Evolutionary conservation across 2,329 filamentous ascomycete species (phyloP).

Genomic region (Chrysoporthe austroafricana): DNA sequence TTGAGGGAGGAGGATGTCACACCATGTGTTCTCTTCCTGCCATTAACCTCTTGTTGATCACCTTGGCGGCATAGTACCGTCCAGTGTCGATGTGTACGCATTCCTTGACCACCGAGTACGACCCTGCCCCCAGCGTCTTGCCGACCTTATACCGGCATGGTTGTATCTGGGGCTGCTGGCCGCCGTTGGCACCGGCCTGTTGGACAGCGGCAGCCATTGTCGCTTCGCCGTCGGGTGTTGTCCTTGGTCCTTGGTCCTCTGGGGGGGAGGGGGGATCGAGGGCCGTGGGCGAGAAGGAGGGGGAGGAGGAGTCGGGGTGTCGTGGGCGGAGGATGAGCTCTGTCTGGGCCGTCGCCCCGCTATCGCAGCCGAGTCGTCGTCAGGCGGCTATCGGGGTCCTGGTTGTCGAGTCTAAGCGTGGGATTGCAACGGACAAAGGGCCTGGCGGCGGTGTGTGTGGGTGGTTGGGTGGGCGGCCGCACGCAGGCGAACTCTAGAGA

Average conservation of each 20-base stretch:
- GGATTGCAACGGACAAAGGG: not conserved
- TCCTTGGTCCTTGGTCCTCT: not conserved
- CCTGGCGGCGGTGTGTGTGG: not conserved
- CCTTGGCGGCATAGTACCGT: slow-evolving; percentile 97
- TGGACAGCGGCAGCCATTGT: slow-evolving; percentile 30
- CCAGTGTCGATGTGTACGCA: slow-evolving; percentile 98
- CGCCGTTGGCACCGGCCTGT: slow-evolving; percentile 30
- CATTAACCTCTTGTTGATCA: slow-evolving; percentile 99
- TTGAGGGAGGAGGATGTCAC: slow-evolving; percentile 29
- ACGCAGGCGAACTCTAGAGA: not conserved
- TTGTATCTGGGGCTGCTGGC: slow-evolving; percentile 70
- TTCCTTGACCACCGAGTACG: slow-evolving; percentile 98
- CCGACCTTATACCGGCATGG: slow-evolving; percentile 98
- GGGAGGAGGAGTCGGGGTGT: not conserved
- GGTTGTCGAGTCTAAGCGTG: not conserved
- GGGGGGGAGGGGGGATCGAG: not conserved
- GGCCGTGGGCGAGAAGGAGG: not conserved
- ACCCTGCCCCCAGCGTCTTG: slow-evolving; percentile 94
- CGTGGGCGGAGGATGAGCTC: not conserved
- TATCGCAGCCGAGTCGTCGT: not conserved
- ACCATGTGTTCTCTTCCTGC: slow-evolving; percentile 98
- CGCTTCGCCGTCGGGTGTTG: slow-evolving; percentile 1
- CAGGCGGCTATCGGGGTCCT: not conserved
- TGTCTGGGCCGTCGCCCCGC: slow-evolving; percentile 10
- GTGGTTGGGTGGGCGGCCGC: not conserved